A percentile compares a stretch with the other conserved stretches of the same genome.
These are phyloP conservation scores for Rubus parviflorus DNA, from an alignment of 306 rosid genomes.

Conservation along the genomic window DNA sequence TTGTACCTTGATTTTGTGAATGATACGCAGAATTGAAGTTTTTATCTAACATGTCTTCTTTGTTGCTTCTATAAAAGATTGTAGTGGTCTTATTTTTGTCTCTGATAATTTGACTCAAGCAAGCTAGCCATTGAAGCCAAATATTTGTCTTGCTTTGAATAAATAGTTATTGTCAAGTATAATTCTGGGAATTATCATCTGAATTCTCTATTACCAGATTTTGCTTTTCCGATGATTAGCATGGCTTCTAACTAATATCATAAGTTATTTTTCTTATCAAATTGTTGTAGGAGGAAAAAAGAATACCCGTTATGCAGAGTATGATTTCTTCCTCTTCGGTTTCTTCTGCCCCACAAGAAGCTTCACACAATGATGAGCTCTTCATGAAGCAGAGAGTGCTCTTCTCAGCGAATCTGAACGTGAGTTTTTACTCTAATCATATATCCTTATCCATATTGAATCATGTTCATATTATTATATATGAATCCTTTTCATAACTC, in stretches of 20 bases:
- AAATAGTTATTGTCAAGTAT: background rate
- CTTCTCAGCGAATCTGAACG: slow-evolving; percentile 41
- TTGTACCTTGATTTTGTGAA: background rate
- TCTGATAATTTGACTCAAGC: background rate
- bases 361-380: slow-evolving; percentile 46
- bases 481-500: background rate
- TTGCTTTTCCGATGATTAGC: background rate
- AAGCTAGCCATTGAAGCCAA: background rate
- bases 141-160: background rate
- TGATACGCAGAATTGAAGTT: background rate
- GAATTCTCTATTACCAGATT: background rate
- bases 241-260: background rate
- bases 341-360: slow-evolving; percentile 9
- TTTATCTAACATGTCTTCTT: background rate
- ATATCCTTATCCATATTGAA: background rate
- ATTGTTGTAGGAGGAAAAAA: background rate
- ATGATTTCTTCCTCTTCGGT: slow-evolving; percentile 19
- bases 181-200: background rate
- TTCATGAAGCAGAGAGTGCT: slow-evolving; percentile 40
- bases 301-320: slow-evolving; percentile 25
- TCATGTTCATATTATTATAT: background rate
- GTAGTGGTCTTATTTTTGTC: background rate
- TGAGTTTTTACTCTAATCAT: background rate
- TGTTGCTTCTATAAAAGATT: background rate
- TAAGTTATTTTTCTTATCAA: background rate